Evolutionary conservation across 2,329 filamentous ascomycete genomes (phyloP).

Genomic region (Aspergillus sp.): DNA sequence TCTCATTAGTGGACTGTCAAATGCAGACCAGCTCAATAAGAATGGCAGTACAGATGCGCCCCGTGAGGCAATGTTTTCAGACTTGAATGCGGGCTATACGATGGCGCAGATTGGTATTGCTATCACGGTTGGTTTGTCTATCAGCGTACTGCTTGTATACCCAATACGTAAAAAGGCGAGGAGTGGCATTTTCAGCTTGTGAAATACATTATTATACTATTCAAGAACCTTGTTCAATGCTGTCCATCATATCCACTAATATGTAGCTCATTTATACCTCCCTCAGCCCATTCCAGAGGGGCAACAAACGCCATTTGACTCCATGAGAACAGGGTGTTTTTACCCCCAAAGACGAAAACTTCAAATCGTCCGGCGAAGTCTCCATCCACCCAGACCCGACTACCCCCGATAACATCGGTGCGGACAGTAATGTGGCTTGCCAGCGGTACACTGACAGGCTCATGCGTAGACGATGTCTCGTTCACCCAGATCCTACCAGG

Average conservation of each 20-base stretch:
- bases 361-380: slow-evolving; percentile 53
- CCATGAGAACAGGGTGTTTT: slow-evolving; percentile 54
- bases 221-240: background rate
- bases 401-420: slow-evolving; percentile 49
- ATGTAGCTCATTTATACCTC: background rate
- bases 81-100: slow-evolving; percentile 39
- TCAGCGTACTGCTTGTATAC: slow-evolving; percentile 47
- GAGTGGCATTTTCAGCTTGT: slow-evolving; percentile 39
- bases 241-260: background rate
- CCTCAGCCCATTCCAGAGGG: slow-evolving; percentile 39
- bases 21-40: background rate
- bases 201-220: background rate
- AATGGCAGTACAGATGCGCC: too few relatives aligned
- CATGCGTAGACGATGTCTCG: slow-evolving; percentile 48
- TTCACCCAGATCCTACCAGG: slow-evolving; percentile 57
- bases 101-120: slow-evolving; percentile 49
- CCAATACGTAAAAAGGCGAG: slow-evolving; percentile 42
- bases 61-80: slow-evolving; percentile 18
- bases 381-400: slow-evolving; percentile 50
- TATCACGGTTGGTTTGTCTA: slow-evolving; percentile 47
- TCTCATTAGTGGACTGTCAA: slow-evolving; percentile 34
- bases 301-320: slow-evolving; percentile 59
- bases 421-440: slow-evolving; percentile 21
- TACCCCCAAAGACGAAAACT: slow-evolving; percentile 55
- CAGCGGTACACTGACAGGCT: slow-evolving; percentile 36